Conservation (phyloP, 495 filamentous ascomycete species). For the Trichoderma asperelloides region DNA sequence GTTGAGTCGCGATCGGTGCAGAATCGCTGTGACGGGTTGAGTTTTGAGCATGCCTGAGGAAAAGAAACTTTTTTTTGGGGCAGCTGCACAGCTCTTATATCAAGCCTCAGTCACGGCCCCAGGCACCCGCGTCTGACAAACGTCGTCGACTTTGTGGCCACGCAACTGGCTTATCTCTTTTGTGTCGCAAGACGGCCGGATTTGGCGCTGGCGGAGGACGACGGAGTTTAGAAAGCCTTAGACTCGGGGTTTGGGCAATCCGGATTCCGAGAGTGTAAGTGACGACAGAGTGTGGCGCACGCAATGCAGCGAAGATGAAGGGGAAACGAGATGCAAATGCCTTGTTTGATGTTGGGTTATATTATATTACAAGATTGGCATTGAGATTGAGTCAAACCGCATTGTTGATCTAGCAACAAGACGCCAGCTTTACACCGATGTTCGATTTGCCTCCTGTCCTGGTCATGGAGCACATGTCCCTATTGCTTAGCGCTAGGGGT, state of each 20-base stretch:
- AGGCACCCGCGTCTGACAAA: conserved; percentile 3
- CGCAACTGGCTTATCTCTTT: neutral
- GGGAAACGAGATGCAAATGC: neutral
- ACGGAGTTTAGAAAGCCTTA: neutral
- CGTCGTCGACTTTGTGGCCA: neutral
- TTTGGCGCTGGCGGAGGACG: conserved; percentile 4
- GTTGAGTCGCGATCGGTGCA: conserved; percentile 20
- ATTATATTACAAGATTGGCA: too few species aligned
- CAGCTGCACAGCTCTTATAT: neutral
- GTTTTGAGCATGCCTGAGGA: conserved; percentile 24
- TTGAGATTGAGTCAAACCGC: too few species aligned
- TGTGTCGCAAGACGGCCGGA: neutral
- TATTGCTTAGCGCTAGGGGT: neutral
- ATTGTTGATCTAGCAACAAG: too few species aligned
- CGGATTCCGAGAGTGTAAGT: neutral
- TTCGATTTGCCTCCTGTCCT: too few species aligned
- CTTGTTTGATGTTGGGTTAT: too few species aligned
- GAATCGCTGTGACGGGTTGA: conserved; percentile 17
- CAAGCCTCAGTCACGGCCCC: neutral
- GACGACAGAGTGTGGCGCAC: neutral
- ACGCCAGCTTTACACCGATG: too few species aligned
- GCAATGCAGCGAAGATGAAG: neutral
- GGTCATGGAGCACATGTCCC: neutral
- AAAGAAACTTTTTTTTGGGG: neutral
- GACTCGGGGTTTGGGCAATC: neutral